These are phyloP conservation scores for Xylaria longipes DNA, from an alignment of 495 filamentous ascomycete species.

Conservation along the genomic window DNA sequence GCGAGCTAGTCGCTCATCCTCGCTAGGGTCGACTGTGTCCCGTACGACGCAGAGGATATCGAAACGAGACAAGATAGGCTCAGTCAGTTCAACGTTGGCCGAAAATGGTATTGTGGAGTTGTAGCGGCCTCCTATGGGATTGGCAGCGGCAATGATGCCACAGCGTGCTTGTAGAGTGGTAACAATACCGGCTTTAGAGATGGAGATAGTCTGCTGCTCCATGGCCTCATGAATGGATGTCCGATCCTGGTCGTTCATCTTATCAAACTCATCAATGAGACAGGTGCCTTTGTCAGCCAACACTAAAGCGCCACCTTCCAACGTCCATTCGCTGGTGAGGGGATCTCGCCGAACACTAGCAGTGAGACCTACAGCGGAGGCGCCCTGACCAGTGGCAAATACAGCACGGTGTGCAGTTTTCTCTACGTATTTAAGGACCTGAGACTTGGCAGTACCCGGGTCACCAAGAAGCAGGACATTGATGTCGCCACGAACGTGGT, in stretches of 20 bases:
- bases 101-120: conserved; percentile 95
- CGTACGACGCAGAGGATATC: conserved; percentile 97
- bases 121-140: conserved; percentile 95
- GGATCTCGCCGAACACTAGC: conserved; percentile 96
- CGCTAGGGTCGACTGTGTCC: conserved; percentile 94
- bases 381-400: conserved; percentile 97
- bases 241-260: conserved; percentile 99
- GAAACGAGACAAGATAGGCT: conserved; percentile 98
- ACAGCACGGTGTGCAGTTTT: conserved; percentile 97
- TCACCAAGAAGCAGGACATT: conserved; percentile 97
- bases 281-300: conserved; percentile 95
- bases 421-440: conserved; percentile 97
- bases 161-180: conserved; percentile 98
- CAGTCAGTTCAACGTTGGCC: conserved; percentile 95
- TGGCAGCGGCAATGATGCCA: conserved; percentile 95
- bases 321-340: conserved; percentile 94
- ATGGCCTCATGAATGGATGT: conserved; percentile 99
- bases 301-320: conserved; percentile 96
- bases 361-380: conserved; percentile 96
- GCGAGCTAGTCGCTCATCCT: conserved; percentile 91
- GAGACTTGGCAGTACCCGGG: conserved; percentile 97
- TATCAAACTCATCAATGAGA: conserved; percentile 99
- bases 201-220: conserved; percentile 99
- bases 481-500: conserved; percentile 94
- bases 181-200: conserved; percentile 98